Base-by-base conservation (phyloP, 768 basidiomycete species). In the Podaxis sp. region DNA sequence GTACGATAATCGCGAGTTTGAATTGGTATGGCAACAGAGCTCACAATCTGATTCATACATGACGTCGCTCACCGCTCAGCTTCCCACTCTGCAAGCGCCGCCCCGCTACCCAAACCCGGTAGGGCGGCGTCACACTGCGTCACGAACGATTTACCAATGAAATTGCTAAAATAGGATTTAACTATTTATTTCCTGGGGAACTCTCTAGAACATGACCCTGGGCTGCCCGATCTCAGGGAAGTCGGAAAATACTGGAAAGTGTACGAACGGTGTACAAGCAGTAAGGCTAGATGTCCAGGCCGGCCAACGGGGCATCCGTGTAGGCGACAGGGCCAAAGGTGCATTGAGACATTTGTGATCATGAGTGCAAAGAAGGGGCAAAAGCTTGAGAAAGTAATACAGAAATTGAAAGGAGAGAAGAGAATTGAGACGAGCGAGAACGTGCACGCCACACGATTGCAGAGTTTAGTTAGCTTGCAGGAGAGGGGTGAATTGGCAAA, bases 391-490 rank as follows among this genome's bases (percentile, higher is more conserved):
- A 44, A n/a, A 44, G n/a, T 19, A 44, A 19, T 19, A 19, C 19
- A 49, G 22, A 42, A n/a, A 42, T 15, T 42, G 40, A 42, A 42
- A 42, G 40, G 40, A 30, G 28, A 33, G 52, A 53, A 26, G 15
- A 40, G 56, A 24, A 15, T 33, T 39, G n/a, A 15, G 26, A 58
- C 12, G 51, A n/a, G 39, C 52, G 15, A 52, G 59, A 68, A 68
- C 64, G 70, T 72, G 61, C 66, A 69, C 70, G 72, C 72, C 70
- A 73, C 72, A 73, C 68, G 70, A 69, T 70, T 68, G 68, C 54
- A 40, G 33, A 8, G 52, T 22, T 44, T 30, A 9, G 48, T 57
- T 56, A 55, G 53, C 36, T 56, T 57, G 38, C 28, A 28, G 56
- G 28, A 55, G 42, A 60, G 63, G 53, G 24, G 42, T 49, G 48